Conservation (phyloP, 2,329 filamentous ascomycete species). For the Cadophora luteo-olivacea region DNA sequence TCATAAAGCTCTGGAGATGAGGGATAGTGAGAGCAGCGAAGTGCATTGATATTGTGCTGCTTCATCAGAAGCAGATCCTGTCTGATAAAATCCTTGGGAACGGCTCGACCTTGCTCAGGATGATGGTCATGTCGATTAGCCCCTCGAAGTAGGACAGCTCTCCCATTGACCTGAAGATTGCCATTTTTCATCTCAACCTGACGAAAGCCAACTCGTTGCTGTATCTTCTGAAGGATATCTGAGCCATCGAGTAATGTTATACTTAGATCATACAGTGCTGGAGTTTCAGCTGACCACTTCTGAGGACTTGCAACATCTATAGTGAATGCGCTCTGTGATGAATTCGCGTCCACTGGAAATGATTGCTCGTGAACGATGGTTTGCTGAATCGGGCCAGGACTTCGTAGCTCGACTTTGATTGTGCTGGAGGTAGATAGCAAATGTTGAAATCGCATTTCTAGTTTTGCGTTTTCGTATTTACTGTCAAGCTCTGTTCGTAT, state of each 20-base stretch:
- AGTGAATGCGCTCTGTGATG: background rate
- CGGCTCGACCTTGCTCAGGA: slow-evolving; percentile 58
- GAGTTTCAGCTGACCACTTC: slow-evolving; percentile 75
- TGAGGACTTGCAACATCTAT: slow-evolving; percentile 54
- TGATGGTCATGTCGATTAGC: slow-evolving; percentile 77
- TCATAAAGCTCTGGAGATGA: slow-evolving; percentile 66
- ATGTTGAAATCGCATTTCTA: slow-evolving; percentile 16
- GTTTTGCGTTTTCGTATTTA: slow-evolving; percentile 54
- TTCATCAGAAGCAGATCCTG: slow-evolving; percentile 61
- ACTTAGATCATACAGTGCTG: slow-evolving; percentile 63
- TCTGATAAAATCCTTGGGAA: slow-evolving; percentile 58
- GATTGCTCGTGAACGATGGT: slow-evolving; percentile 3
- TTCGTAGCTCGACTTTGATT: slow-evolving; percentile 19
- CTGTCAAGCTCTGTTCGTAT: slow-evolving; percentile 60
- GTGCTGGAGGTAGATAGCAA: slow-evolving; percentile 9
- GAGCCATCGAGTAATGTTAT: slow-evolving; percentile 50
- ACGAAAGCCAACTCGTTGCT: slow-evolving; percentile 67
- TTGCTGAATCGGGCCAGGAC: background rate
- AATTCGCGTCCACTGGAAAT: background rate
- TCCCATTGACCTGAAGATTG: slow-evolving; percentile 67
- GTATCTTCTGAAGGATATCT: slow-evolving; percentile 42
- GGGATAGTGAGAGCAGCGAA: slow-evolving; percentile 73
- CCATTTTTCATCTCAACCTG: slow-evolving; percentile 67
- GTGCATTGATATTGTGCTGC: slow-evolving; percentile 69
- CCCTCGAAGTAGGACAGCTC: slow-evolving; percentile 65